Evolutionary conservation across 208 protist genomes (phyloP).

Genomic region (Wallacemonas sp.): DNA sequence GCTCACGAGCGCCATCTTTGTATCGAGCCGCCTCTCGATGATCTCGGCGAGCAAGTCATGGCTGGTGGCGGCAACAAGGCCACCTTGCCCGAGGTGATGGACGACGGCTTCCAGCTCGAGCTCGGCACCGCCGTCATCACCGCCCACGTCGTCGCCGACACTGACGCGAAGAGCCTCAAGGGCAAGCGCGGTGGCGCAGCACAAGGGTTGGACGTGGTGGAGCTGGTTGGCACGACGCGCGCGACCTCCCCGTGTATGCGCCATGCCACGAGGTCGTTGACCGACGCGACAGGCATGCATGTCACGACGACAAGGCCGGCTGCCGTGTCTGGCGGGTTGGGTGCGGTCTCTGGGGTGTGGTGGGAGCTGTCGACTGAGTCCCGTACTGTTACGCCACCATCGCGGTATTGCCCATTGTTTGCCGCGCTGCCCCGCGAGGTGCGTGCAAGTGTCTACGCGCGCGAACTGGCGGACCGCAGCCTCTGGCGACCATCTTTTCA

Average conservation of each 20-base stretch:
- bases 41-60: slow-evolving; percentile 22
- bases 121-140: slow-evolving; percentile 15
- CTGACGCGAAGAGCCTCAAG: neutral
- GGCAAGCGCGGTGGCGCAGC: neutral
- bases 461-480: neutral
- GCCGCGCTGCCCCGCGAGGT: neutral
- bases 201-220: neutral
- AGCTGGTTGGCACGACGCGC: slow-evolving; percentile 3
- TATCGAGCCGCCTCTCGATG: slow-evolving; percentile 26
- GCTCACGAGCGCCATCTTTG: slow-evolving; percentile 25
- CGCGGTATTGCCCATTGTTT: slow-evolving; percentile 6
- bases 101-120: slow-evolving; percentile 24
- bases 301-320: too few relatives aligned
- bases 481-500: slow-evolving; percentile 1
- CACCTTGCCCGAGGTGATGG: slow-evolving; percentile 16
- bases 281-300: neutral
- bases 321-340: too few relatives aligned
- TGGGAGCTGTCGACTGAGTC: too few relatives aligned
- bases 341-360: too few relatives aligned
- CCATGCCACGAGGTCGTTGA: neutral
- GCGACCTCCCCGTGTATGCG: neutral
- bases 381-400: too few relatives aligned
- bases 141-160: neutral
- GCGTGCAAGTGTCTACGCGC: neutral
- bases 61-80: slow-evolving; percentile 15